Percentiles rank a stretch among this genome's conserved stretches.
phyloP scores from a whole-genome alignment of 2,329 filamentous ascomycete genomes.

The Nothomitra cinnamomea region DNA sequence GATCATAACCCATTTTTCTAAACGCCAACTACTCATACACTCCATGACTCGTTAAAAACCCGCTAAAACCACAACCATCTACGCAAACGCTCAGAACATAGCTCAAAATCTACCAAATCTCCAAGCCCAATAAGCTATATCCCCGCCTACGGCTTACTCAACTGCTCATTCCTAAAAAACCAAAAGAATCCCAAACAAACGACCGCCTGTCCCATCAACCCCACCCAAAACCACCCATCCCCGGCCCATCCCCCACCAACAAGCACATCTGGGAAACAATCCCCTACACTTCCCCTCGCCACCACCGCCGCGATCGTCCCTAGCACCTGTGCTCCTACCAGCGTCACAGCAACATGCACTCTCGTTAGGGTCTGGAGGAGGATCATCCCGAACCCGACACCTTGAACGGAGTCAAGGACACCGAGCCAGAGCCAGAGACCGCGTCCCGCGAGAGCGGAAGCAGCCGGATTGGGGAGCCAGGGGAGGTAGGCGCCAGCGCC shows the following conservation, averaged over 20 bases:
- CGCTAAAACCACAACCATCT: too few species aligned
- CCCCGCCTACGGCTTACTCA: slow-evolving; percentile 30
- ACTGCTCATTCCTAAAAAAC: slow-evolving; percentile 41
- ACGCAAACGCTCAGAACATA: too few species aligned
- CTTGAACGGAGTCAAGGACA: slow-evolving; percentile 45
- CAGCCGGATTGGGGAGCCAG: slow-evolving; percentile 38
- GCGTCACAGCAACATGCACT: slow-evolving; percentile 44
- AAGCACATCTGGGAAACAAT: slow-evolving; percentile 44
- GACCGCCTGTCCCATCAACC: slow-evolving; percentile 36
- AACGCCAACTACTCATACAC: too few species aligned
- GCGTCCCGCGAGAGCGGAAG: slow-evolving; percentile 38
- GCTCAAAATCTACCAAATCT: too few species aligned
- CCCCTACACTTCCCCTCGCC: slow-evolving; percentile 40
- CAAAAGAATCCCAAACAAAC: slow-evolving; percentile 40
- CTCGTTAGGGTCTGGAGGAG: slow-evolving; percentile 46
- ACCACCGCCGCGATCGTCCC: slow-evolving; percentile 45
- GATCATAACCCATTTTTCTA: too few species aligned
- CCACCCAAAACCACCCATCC: slow-evolving; percentile 43
- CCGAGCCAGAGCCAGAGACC: slow-evolving; percentile 51
- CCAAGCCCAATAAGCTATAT: too few species aligned
- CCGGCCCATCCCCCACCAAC: slow-evolving; percentile 29
- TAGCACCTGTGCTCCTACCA: slow-evolving; percentile 43
- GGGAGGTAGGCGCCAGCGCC: slow-evolving; percentile 44
- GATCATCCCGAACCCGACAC: slow-evolving; percentile 51
- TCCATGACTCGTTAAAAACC: too few species aligned